These are phyloP conservation scores for Pseudovirgaria hyperparasitica DNA, from an alignment of 2,329 filamentous ascomycete genomes.

Conservation along the genomic window DNA sequence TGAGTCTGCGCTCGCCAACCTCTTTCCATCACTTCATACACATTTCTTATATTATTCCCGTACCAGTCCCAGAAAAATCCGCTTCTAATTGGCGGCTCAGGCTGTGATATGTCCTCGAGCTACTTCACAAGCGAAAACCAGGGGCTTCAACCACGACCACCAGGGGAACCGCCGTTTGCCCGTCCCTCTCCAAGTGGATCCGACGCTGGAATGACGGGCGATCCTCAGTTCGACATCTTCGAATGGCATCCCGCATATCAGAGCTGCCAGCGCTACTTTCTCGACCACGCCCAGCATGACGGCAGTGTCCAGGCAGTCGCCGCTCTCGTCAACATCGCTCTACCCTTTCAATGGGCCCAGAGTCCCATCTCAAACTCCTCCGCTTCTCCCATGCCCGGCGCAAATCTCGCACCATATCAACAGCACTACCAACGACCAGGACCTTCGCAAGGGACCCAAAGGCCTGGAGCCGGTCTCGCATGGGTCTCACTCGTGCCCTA, in stretches of 20 bases:
- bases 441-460: slow-evolving; percentile 23
- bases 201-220: slow-evolving; percentile 18
- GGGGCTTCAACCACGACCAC: too few species aligned
- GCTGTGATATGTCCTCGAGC: too few species aligned
- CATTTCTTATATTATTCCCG: too few species aligned
- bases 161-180: slow-evolving; percentile 1
- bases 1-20: too few species aligned
- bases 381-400: slow-evolving; percentile 11
- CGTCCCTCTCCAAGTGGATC: slow-evolving; percentile 1
- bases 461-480: slow-evolving; percentile 20
- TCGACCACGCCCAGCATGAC: slow-evolving; percentile 81
- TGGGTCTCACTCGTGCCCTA: slow-evolving; percentile 72
- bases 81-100: too few species aligned
- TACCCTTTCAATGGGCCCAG: slow-evolving; percentile 65
- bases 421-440: slow-evolving; percentile 29
- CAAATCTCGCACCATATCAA: slow-evolving; percentile 20
- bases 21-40: too few species aligned
- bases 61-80: too few species aligned
- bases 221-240: slow-evolving; percentile 61
- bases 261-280: slow-evolving; percentile 79
- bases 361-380: slow-evolving; percentile 33
- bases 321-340: slow-evolving; percentile 79
- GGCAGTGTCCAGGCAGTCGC: slow-evolving; percentile 75
- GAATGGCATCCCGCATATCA: slow-evolving; percentile 89
- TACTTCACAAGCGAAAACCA: too few species aligned